Conservation (phyloP, 805 yeast genomes). For the Saccharomycopsis sp. region DNA sequence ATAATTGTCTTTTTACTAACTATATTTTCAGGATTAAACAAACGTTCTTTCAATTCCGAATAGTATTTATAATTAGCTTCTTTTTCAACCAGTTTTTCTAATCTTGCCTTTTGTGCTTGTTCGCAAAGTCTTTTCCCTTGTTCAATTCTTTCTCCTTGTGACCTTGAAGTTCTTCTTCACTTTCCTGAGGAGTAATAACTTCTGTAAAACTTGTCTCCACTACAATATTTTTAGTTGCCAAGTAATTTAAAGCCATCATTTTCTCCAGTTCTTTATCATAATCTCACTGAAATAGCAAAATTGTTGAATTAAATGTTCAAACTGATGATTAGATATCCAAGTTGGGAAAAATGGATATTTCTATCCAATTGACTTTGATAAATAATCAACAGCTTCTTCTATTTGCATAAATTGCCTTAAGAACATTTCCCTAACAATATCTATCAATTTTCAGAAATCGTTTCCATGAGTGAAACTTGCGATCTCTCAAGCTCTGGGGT, state of each 20-base stretch:
- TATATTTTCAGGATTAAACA: conserved; percentile 28
- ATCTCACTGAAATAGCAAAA: conserved; percentile 71
- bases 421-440: too few species aligned
- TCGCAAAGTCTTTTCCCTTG: conserved; percentile 86
- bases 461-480: too few species aligned
- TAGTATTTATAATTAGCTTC: conserved; percentile 77
- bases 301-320: conserved; percentile 61
- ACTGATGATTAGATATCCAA: conserved; percentile 55
- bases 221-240: conserved; percentile 66
- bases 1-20: conserved; percentile 49
- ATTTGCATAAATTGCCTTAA: too few species aligned
- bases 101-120: conserved; percentile 79
- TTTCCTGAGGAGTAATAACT: conserved; percentile 58
- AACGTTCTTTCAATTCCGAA: conserved; percentile 45
- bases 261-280: conserved; percentile 56
- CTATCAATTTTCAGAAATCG: too few species aligned
- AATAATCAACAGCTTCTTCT: conserved; percentile 55
- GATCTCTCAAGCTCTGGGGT: too few species aligned
- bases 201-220: conserved; percentile 77
- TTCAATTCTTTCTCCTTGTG: conserved; percentile 77
- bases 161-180: conserved; percentile 72
- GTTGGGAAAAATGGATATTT: conserved; percentile 92
- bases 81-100: conserved; percentile 72
- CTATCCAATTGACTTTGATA: conserved; percentile 57
- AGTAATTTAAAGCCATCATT: conserved; percentile 51